A percentile compares a stretch with the other conserved stretches of the same genome.
These are phyloP conservation scores for Begonia masoniana DNA, from an alignment of 306 rosid genomes.

Conservation along the genomic window DNA sequence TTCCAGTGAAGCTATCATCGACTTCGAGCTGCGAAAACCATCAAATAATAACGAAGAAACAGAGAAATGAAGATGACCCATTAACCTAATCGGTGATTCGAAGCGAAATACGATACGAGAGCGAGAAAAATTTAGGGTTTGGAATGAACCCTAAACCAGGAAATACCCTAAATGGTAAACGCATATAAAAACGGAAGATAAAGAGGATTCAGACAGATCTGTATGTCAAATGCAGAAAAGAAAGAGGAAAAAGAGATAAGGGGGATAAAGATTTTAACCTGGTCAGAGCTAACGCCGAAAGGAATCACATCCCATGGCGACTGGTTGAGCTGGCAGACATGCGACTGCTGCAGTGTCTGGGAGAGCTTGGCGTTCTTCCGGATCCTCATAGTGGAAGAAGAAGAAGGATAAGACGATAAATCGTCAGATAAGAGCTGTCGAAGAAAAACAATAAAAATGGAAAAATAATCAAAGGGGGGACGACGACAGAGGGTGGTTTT, in stretches of 20 bases:
- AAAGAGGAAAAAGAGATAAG: background rate
- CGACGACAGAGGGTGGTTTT: background rate
- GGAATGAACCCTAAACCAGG: constrained; percentile 35
- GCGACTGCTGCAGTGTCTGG: constrained; percentile 21
- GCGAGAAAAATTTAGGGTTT: constrained; percentile 20
- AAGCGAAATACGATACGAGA: background rate
- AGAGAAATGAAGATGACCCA: constrained; percentile 14
- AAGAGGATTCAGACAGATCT: constrained; percentile 28
- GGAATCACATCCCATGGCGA: constrained; percentile 85
- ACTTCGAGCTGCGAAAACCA: constrained; percentile 25
- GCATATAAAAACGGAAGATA: background rate
- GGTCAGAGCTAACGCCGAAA: constrained; percentile 22
- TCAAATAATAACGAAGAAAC: no score
- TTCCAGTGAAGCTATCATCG: constrained; percentile 25
- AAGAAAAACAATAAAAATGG: background rate
- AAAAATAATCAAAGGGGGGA: background rate
- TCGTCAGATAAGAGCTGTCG: background rate
- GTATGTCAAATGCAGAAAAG: background rate
- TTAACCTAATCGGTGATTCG: constrained; percentile 31
- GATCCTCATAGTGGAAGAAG: constrained; percentile 51
- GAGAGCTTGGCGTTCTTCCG: constrained; percentile 60
- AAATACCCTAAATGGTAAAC: background rate
- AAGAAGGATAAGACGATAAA: background rate
- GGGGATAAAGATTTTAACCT: constrained; percentile 25
- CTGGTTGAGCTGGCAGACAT: constrained; percentile 72